phyloP scores from a whole-genome alignment of 306 rosid genomes.

The Ormosia semicastrata region DNA sequence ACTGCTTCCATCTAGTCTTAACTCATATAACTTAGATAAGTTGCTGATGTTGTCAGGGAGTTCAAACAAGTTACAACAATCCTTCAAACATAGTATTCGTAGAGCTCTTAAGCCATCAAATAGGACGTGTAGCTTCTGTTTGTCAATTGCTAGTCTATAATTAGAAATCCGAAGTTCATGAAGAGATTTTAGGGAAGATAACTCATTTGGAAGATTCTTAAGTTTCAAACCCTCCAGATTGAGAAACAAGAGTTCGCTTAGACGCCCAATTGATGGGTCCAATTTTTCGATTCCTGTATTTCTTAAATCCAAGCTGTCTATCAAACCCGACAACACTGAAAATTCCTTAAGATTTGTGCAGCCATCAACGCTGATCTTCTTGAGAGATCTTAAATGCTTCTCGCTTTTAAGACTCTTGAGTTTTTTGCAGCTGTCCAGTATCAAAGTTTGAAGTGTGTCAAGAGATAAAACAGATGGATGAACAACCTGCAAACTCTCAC shows the following conservation, averaged over 20 bases:
- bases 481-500: not conserved
- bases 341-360: not conserved
- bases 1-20: no score
- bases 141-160: no score
- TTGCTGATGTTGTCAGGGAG: no score
- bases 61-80: no score
- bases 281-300: not conserved
- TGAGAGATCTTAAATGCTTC: not conserved
- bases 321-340: not conserved
- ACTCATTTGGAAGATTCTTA: not conserved
- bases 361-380: fast-evolving
- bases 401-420: not conserved
- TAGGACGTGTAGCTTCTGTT: no score
- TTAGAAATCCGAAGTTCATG: not conserved
- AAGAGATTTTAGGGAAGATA: not conserved
- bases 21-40: no score
- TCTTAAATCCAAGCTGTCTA: not conserved
- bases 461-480: not conserved
- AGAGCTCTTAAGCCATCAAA: no score
- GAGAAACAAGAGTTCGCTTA: fast-evolving
- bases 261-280: not conserved
- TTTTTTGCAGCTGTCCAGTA: not conserved
- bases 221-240: not conserved
- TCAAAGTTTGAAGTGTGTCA: not conserved
- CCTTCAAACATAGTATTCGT: no score